A percentile compares a stretch with the other conserved stretches of the same genome.
phyloP scores from a whole-genome alignment of 2,329 filamentous ascomycete genomes.

The Verticillium klebahnii region DNA sequence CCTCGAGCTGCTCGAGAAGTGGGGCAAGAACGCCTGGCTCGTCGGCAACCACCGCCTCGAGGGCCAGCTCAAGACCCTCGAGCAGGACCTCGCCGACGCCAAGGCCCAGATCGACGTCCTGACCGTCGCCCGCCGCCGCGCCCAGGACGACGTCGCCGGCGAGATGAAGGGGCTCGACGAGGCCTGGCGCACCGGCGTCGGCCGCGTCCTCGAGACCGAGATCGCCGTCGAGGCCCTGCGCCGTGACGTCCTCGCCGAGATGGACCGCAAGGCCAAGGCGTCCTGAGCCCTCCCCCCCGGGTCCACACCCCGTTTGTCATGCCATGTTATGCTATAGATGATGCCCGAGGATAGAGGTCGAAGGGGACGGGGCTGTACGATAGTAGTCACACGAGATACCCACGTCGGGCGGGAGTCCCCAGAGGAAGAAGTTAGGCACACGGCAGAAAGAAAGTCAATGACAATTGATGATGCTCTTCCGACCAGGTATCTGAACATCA shows the following conservation, averaged over 20 bases:
- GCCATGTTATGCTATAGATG: not conserved
- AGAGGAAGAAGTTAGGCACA: not conserved
- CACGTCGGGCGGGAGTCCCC: not conserved
- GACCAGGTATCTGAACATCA: conserved; percentile 27
- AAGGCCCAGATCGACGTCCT: conserved; percentile 69
- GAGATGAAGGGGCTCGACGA: conserved; percentile 74
- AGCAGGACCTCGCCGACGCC: conserved; percentile 67
- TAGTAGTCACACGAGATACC: conserved; percentile 17
- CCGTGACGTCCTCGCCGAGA: conserved; percentile 60
- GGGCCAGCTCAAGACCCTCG: conserved; percentile 61
- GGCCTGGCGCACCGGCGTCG: conserved; percentile 74
- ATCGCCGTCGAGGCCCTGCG: conserved; percentile 72
- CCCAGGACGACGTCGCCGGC: conserved; percentile 65
- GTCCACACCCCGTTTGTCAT: no score
- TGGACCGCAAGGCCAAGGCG: conserved; percentile 24
- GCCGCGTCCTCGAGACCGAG: conserved; percentile 79
- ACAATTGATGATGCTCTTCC: conserved; percentile 8
- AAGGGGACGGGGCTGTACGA: conserved; percentile 17
- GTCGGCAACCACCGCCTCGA: conserved; percentile 79
- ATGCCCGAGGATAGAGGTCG: not conserved
- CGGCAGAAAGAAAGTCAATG: not conserved
- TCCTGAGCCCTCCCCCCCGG: not conserved
- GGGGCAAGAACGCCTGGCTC: conserved; percentile 90
- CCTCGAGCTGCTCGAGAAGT: conserved; percentile 70
- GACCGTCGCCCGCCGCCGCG: conserved; percentile 62